phyloP scores from a whole-genome alignment of 2,329 filamentous ascomycete species.

The Geoglossum cookeanum region DNA sequence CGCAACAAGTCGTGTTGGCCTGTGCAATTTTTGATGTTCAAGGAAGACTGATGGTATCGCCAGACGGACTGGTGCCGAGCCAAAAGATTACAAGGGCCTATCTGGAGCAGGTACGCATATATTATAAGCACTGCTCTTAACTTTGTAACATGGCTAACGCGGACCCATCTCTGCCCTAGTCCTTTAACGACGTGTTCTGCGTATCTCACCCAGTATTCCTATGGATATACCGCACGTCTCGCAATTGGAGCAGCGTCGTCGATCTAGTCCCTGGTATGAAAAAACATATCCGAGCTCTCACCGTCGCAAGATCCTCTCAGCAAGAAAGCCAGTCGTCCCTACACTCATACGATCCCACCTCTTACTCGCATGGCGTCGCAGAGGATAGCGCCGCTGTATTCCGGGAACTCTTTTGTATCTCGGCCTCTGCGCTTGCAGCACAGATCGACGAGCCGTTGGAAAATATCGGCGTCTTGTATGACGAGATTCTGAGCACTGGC shows the following conservation, averaged over 20 bases:
- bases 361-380: neutral
- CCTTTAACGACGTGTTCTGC: slow-evolving; percentile 55
- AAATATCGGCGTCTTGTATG: slow-evolving; percentile 50
- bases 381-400: slow-evolving; percentile 57
- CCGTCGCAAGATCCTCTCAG: slow-evolving; percentile 29
- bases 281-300: slow-evolving; percentile 26
- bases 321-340: neutral
- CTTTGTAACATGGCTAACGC: slow-evolving; percentile 4
- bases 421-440: slow-evolving; percentile 53
- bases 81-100: slow-evolving; percentile 66
- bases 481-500: slow-evolving; percentile 54
- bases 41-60: slow-evolving; percentile 48
- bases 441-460: slow-evolving; percentile 43
- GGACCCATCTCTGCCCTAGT: slow-evolving; percentile 15
- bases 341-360: neutral
- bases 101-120: slow-evolving; percentile 35
- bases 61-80: slow-evolving; percentile 48
- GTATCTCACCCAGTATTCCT: slow-evolving; percentile 63
- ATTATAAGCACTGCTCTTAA: neutral
- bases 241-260: slow-evolving; percentile 53
- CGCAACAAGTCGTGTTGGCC: slow-evolving; percentile 40
- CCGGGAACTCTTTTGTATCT: slow-evolving; percentile 65
- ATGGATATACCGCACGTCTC: slow-evolving; percentile 69
- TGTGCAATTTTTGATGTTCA: slow-evolving; percentile 47
- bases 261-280: slow-evolving; percentile 55